Percentiles rank a stretch among this genome's conserved stretches.
phyloP scores from a whole-genome alignment of 768 basidiomycete genomes.

The Rhizopogon sp. region DNA sequence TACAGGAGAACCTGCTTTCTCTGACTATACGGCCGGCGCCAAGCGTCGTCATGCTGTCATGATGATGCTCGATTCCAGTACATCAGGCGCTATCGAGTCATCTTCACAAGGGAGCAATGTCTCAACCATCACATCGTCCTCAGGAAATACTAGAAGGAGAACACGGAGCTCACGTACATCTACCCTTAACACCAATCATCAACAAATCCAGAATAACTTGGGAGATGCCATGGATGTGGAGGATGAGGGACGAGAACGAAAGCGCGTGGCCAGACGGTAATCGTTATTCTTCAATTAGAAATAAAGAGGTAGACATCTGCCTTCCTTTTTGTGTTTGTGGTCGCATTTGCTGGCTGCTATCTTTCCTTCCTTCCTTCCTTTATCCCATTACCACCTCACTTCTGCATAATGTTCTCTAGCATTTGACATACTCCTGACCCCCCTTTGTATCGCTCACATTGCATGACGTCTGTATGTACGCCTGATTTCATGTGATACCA shows the following conservation, averaged over 20 bases:
- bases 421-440: not conserved
- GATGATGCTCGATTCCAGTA: constrained; percentile 64
- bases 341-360: not conserved
- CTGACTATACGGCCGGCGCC: constrained; percentile 45
- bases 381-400: not conserved
- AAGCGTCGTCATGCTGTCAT: constrained; percentile 78
- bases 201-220: constrained; percentile 33
- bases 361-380: not conserved
- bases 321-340: constrained; percentile 5
- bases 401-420: not conserved
- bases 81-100: constrained; percentile 33
- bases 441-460: not conserved
- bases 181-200: constrained; percentile 29
- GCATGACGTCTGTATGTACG: not conserved
- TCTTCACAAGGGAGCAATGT: constrained; percentile 29
- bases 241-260: constrained; percentile 71
- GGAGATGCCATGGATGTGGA: constrained; percentile 69
- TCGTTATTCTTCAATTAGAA: not conserved
- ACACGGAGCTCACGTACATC: constrained; percentile 46
- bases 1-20: constrained; percentile 24
- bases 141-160: constrained; percentile 41
- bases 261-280: constrained; percentile 64
- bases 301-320: not conserved
- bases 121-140: constrained; percentile 14
- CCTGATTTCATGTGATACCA: constrained; percentile 3